Percentiles rank a stretch among this genome's conserved stretches.
These are phyloP conservation scores for Dactylellina drechsleri DNA, from an alignment of 2,329 filamentous ascomycete species.

Conservation along the genomic window DNA sequence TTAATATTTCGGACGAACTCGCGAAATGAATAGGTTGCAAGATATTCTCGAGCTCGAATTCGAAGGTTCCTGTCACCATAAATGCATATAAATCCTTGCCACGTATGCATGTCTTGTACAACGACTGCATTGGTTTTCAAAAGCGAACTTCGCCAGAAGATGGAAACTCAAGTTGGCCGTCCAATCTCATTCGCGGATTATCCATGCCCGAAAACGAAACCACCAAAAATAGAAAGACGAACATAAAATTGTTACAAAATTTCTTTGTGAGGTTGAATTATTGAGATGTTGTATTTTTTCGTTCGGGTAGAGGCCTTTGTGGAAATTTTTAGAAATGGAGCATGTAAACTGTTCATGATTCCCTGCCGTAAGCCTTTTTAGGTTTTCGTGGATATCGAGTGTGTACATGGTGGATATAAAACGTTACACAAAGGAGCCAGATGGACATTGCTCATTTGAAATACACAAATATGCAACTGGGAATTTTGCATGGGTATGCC, in stretches of 20 bases:
- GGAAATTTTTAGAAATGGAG: not conserved
- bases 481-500: too few relatives aligned
- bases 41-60: too few relatives aligned
- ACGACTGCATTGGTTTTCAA: not conserved
- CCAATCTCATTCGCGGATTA: too few relatives aligned
- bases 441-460: constrained; percentile 22
- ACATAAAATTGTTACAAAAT: too few relatives aligned
- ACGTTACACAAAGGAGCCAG: constrained; percentile 27
- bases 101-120: too few relatives aligned
- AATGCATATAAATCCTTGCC: not conserved
- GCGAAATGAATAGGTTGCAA: too few relatives aligned
- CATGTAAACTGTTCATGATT: constrained; percentile 37
- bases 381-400: constrained; percentile 5
- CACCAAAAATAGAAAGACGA: too few relatives aligned
- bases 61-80: not conserved
- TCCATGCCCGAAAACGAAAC: too few relatives aligned
- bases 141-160: not conserved
- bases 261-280: not conserved
- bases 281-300: not conserved
- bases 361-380: constrained; percentile 22
- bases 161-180: too few relatives aligned
- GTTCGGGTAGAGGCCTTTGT: not conserved
- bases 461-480: not conserved
- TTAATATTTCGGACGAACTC: too few relatives aligned
- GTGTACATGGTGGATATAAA: too few relatives aligned